A percentile compares a stretch with the other conserved stretches of the same genome.
phyloP scores from a whole-genome alignment of 2,329 filamentous ascomycete species.

The Diplodia seriata region DNA sequence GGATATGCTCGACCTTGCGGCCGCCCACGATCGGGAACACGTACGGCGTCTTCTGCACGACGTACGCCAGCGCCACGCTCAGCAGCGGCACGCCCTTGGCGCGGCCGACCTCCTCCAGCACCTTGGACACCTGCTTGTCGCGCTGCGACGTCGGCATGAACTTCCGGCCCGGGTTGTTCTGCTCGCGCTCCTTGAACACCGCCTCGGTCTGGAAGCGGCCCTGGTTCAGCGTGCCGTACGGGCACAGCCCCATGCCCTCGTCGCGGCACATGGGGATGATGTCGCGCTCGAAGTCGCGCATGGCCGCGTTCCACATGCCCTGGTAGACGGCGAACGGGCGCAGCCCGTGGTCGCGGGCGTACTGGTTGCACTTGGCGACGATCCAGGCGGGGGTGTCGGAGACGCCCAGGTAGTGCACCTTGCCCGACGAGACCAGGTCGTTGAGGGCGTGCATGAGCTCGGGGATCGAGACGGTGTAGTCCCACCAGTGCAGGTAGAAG shows the following conservation, averaged over 20 bases:
- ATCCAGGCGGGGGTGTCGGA: slow-evolving; percentile 55
- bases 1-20: slow-evolving; percentile 72
- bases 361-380: slow-evolving; percentile 40
- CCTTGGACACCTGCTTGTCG: slow-evolving; percentile 60
- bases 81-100: slow-evolving; percentile 55
- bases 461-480: slow-evolving; percentile 51
- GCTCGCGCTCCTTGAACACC: slow-evolving; percentile 44
- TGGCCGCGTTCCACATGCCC: slow-evolving; percentile 51
- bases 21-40: slow-evolving; percentile 78
- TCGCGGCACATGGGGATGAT: slow-evolving; percentile 54
- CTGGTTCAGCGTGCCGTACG: slow-evolving; percentile 61
- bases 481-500: slow-evolving; percentile 52
- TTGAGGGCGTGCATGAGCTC: slow-evolving; percentile 55
- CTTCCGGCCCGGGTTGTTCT: slow-evolving; percentile 49
- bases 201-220: slow-evolving; percentile 54
- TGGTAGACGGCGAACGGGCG: slow-evolving; percentile 51
- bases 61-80: slow-evolving; percentile 72
- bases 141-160: slow-evolving; percentile 51
- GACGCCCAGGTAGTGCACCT: slow-evolving; percentile 55
- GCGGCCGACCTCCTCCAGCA: slow-evolving; percentile 68
- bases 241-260: slow-evolving; percentile 54
- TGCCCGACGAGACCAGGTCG: slow-evolving; percentile 49
- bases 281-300: slow-evolving; percentile 55
- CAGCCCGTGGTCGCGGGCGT: slow-evolving; percentile 51
- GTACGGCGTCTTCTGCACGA: slow-evolving; percentile 73